Percentiles rank a stretch among this genome's conserved stretches.
Conservation (phyloP, 1,284 basidiomycete species). For the Erythrobasidium hasegawianum region DNA sequence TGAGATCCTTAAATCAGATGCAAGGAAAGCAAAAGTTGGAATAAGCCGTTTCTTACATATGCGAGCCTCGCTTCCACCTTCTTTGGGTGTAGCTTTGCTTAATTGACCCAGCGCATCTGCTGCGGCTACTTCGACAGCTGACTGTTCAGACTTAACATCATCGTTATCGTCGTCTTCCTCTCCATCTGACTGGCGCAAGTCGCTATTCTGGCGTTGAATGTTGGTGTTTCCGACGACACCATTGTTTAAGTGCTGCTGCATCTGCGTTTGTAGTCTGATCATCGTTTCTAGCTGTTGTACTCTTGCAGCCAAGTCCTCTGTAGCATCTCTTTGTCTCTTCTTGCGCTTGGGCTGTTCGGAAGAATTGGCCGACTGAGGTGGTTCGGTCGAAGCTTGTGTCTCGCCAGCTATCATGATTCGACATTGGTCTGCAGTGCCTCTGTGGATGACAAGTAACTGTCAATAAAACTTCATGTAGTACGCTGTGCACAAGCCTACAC, state of each 20-base stretch:
- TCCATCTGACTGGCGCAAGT: not conserved
- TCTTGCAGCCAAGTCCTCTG: constrained; percentile 14
- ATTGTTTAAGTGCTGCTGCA: constrained; percentile 1
- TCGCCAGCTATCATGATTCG: constrained; percentile 20
- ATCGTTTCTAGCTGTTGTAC: constrained; percentile 31
- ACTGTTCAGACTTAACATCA: constrained; percentile 10
- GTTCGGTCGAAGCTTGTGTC: not conserved
- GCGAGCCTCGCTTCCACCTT: constrained; percentile 26
- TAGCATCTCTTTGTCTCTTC: constrained; percentile 8
- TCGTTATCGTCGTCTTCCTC: constrained; percentile 1
- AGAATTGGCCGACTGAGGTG: not conserved
- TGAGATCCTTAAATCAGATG: not conserved
- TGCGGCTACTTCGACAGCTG: constrained; percentile 18
- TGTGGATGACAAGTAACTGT: not conserved
- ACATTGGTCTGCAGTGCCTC: constrained; percentile 24
- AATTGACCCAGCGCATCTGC: constrained; percentile 23
- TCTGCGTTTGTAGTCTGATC: constrained; percentile 16
- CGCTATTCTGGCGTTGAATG: not conserved
- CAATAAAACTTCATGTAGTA: no score
- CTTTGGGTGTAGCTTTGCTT: constrained; percentile 11
- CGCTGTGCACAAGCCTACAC: not conserved
- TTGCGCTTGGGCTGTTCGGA: constrained; percentile 12
- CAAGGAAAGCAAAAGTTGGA: not conserved
- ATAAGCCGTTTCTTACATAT: constrained; percentile 9
- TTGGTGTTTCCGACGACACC: not conserved